These are phyloP conservation scores for Saccharomycopsis lassenensis DNA, from an alignment of 805 yeast species.

Conservation along the genomic window DNA sequence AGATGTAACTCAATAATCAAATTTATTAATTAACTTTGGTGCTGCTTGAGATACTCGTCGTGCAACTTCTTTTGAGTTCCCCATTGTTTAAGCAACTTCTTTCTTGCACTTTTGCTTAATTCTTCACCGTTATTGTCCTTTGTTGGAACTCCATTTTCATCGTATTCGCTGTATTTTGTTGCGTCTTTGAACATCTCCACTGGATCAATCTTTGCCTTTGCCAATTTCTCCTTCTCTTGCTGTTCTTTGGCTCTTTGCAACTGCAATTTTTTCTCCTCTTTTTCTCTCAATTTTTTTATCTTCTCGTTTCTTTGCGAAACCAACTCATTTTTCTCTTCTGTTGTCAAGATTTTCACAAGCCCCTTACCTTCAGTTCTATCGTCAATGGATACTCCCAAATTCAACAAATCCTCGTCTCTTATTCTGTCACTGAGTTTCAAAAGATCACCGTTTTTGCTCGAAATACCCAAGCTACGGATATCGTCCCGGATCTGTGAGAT, in stretches of 20 bases:
- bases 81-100: conserved; percentile 70
- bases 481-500: conserved; percentile 73
- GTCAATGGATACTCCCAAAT: conserved; percentile 75
- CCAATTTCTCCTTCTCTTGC: conserved; percentile 51
- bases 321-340: conserved; percentile 57
- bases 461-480: conserved; percentile 66
- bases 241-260: conserved; percentile 44
- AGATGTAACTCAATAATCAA: background rate
- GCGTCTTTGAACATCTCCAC: conserved; percentile 55
- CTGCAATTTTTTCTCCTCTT: conserved; percentile 45
- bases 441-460: conserved; percentile 40
- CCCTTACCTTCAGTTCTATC: conserved; percentile 70
- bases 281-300: conserved; percentile 46
- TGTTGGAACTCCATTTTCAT: conserved; percentile 73
- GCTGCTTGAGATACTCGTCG: conserved; percentile 51
- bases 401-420: conserved; percentile 60
- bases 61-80: conserved; percentile 76
- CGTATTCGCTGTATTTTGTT: conserved; percentile 57
- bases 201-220: conserved; percentile 62
- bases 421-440: conserved; percentile 64
- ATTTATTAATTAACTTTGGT: background rate
- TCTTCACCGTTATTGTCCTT: conserved; percentile 71
- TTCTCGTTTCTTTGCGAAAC: conserved; percentile 29
- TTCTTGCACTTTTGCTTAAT: conserved; percentile 72
- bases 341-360: conserved; percentile 70